Evolutionary conservation across 331 rosid species (phyloP), one percentile per base, ranked within the genome.

Genomic region (Malus hybrid): DNA sequence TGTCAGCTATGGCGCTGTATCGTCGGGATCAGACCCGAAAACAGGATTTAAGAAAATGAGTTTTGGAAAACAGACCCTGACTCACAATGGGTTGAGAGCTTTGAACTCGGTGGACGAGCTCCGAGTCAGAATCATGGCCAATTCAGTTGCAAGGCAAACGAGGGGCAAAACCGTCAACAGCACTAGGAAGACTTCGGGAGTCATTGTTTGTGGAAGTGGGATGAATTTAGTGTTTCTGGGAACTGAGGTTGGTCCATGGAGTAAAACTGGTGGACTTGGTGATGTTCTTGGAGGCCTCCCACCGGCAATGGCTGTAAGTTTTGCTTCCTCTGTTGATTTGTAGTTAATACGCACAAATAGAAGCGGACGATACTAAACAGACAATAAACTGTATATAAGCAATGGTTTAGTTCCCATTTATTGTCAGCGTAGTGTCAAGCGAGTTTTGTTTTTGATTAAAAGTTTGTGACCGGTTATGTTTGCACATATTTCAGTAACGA

Each of bases 231-330:
- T 89, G 50, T 87, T 89, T 78, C 62, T 89, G 52, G 92, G 90
- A 53, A 62, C 90, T 0, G 92, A 91, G 81, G 92, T 89, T 46
- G 90, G 66, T 66, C 93, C 92, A 5, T 89, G 93, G 97, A 89
- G 97, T 81, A 91, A 89, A 82, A 91, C 93, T 29, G 92, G 97
- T 60, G 97, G 97, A 29, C 87, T 91, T 69, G 96, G 96, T 16
- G 96, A 91, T 83, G 93, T 91, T 81, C 92, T 89, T 71, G 97
- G 93, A 22, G 92, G 92, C 65, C 86, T 89, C 19, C 93, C 97
- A 44, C 90, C 93, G n/a, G 92, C 93, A 16, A 56, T 91, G 86
- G 97, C 93, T 7, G 97, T 87, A 83, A 82, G 89, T 28, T 78
- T 70, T 42, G 1, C 24, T 79, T 42, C 63, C 26, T 62, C 68